Percentiles rank a stretch among this genome's conserved stretches.
These are phyloP conservation scores for Colletotrichum horii DNA, from an alignment of 2,329 filamentous ascomycete genomes.

Conservation along the genomic window DNA sequence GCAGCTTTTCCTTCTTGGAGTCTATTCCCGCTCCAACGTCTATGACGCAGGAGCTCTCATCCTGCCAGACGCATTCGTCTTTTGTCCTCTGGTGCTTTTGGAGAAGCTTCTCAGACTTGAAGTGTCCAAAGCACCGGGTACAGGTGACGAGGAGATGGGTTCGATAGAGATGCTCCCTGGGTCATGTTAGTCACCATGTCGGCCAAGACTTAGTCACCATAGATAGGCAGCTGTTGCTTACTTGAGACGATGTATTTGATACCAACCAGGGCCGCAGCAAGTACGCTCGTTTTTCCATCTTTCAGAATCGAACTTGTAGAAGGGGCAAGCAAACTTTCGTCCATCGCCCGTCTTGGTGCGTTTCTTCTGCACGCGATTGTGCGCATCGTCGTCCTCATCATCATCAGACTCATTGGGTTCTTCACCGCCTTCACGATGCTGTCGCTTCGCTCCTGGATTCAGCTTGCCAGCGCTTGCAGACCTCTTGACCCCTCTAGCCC, in stretches of 20 bases:
- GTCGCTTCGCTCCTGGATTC: not conserved
- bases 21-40: slow-evolving; percentile 36
- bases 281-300: slow-evolving; percentile 34
- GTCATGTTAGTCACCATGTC: not conserved
- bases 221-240: slow-evolving; percentile 11
- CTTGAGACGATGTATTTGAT: slow-evolving; percentile 42
- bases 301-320: slow-evolving; percentile 39
- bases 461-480: not conserved
- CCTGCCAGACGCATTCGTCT: slow-evolving; percentile 25
- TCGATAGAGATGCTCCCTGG: slow-evolving; percentile 42
- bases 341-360: not conserved
- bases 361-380: not conserved
- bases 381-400: not conserved
- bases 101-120: slow-evolving; percentile 33
- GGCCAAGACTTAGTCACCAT: not conserved
- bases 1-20: slow-evolving; percentile 32
- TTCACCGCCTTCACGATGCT: not conserved
- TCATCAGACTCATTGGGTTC: not conserved
- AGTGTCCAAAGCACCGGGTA: slow-evolving; percentile 38
- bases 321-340: slow-evolving; percentile 39
- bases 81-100: slow-evolving; percentile 32
- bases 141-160: slow-evolving; percentile 37
- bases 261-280: slow-evolving; percentile 41
- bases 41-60: slow-evolving; percentile 22
- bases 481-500: not conserved